Evolutionary conservation across 805 yeast genomes (phyloP), one percentile per base, ranked within the genome.

Genomic region (Saccharomyces jurei): DNA sequence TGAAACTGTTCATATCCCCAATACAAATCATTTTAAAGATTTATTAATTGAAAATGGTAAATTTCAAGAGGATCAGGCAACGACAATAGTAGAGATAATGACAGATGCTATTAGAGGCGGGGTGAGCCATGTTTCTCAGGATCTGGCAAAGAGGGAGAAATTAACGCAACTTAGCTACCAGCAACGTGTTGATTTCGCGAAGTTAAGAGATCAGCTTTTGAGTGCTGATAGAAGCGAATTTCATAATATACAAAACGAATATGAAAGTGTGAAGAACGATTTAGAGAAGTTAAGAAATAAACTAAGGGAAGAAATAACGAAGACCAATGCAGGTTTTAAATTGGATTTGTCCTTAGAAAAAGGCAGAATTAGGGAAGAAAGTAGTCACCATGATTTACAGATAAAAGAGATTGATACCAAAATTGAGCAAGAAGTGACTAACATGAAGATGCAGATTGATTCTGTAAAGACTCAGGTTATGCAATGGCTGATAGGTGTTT

Each of bases 401-500:
- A 89, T 94, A 56, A 94, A 89, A 69, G 99, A 94, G 65, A 89
- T 96, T 2, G 95, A 90, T 66, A 89, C 97, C 3, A 78, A 96
- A 59, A 91, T 94, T 53, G 97, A 94, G 68, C 96, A 94, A 71
- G 99, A 94, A 65, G 86, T 94, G 28, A 86, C 92, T 44, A 92
- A 94, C 67, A 88, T 94, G 82, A 91, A 88, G 71, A 88, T 91
- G 77, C 97, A 92, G 71, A 90, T 94, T 60, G 96, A 94, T 65
- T 83, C 89, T 48, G 96, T 92, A 31, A 94, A 94, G 74, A 89
- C 96, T 1, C 97, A 94, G 69, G 97, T 94, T 50, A 82, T 90
- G 84, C 99, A 94, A 72, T 94, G 99, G 99, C 79, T 94, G 59
- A 89, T 94, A 63, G 98, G 98, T 77, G 97, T 94, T 21, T 88